Evolutionary conservation across 2,329 filamentous ascomycete species (phyloP), one percentile per base, ranked within the genome.

Genomic region (Coniella lustricola): DNA sequence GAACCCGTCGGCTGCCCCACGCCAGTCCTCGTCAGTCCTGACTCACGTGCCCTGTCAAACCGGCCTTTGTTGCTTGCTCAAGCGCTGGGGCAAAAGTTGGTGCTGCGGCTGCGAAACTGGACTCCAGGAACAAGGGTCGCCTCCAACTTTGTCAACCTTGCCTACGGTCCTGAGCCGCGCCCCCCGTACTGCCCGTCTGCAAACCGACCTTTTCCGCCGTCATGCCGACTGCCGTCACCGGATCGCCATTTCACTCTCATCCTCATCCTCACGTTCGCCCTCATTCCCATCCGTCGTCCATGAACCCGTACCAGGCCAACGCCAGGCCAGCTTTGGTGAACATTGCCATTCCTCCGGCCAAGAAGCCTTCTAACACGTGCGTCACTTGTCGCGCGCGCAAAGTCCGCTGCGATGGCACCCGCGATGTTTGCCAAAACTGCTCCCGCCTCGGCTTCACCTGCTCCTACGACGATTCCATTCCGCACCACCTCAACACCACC

Each of bases 361-460:
- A 54, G 46, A 51, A 48, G 38, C 45, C 49, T 7, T 54, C 51
- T 36, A 51, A 54, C 46, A 54, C 51, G 33, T 54, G 51, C 45
- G 51, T 54, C 39, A 54, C 51, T 33, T 54, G 51, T 42, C 51
- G 51, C 22, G 51, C 49, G 18, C 49, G 76, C 58, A 80, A 81
- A 62, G 77, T 81, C 17, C 75, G 76, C 41, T 81, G 77, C 63
- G 75, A 79, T 57, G 74, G 76, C 32, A 66, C 70, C 12, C 72
- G 72, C 35, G 67, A 72, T 43, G 64, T 75, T 50, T 81, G 77
- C 61, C 72, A 73, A 62, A 79, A 79, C 62, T 81, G 77, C 62
- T 74, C 78, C 54, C 73, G 77, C 17, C 70, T 81, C 38, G 75
- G 74, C 41, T 79, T 80, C 55, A 67, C 71, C 7, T 81, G 77